A percentile compares a stretch with the other conserved stretches of the same genome.
phyloP scores from a whole-genome alignment of 2,329 filamentous ascomycete species.

The Zasmidium angulare region DNA sequence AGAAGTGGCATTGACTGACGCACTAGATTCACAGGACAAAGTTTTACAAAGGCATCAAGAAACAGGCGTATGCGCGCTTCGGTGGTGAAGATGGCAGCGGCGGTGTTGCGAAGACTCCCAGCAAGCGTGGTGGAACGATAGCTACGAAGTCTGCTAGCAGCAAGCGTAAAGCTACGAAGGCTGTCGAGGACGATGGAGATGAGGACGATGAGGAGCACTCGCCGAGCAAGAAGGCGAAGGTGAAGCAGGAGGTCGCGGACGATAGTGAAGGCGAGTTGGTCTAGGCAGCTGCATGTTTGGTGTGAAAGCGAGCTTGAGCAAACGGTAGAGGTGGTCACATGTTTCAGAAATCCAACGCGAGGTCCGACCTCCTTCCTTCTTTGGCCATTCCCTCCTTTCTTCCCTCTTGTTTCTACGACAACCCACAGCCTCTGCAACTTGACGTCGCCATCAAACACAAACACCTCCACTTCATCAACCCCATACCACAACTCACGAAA shows the following conservation, averaged over 20 bases:
- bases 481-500: not conserved
- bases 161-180: not conserved
- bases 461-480: not conserved
- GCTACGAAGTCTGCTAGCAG: not conserved
- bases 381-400: not conserved
- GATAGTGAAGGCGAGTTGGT: not conserved
- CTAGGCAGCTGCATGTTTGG: not conserved
- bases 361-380: not conserved
- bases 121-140: not conserved
- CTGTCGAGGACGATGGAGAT: not conserved
- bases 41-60: not conserved
- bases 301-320: too few species aligned
- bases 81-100: not conserved
- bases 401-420: not conserved
- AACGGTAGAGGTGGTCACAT: too few species aligned
- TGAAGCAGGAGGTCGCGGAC: constrained; percentile 2
- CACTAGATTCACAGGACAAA: not conserved
- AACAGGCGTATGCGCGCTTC: not conserved
- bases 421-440: too few species aligned
- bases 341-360: too few species aligned
- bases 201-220: not conserved
- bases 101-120: not conserved
- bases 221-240: constrained; percentile 8
- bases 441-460: not conserved
- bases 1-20: not conserved